Conservation (phyloP, 768 basidiomycete species). For the Mycena polygramma region DNA sequence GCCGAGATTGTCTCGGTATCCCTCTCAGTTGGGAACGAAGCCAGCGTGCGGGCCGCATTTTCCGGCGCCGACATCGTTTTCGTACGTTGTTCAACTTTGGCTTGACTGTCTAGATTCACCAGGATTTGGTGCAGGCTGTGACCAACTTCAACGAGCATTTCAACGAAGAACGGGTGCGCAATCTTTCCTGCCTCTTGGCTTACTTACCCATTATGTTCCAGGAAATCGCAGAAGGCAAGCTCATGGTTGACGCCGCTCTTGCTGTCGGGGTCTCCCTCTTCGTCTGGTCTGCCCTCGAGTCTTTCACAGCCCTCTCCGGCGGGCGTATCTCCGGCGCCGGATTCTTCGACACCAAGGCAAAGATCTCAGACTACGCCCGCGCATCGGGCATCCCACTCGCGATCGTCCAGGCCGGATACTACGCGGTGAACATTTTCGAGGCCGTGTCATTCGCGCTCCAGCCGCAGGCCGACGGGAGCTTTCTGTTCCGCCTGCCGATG, state of each 20-base stretch:
- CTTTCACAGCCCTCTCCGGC: background rate
- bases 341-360: constrained; percentile 24
- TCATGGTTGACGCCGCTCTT: constrained; percentile 23
- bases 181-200: background rate
- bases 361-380: constrained; percentile 7
- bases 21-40: constrained; percentile 7
- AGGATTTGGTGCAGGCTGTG: background rate
- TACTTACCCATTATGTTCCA: background rate
- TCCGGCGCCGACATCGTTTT: constrained; percentile 21
- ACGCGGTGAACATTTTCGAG: constrained; percentile 3
- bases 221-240: constrained; percentile 27
- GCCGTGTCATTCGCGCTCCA: background rate
- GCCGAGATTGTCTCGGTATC: constrained; percentile 10
- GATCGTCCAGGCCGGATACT: constrained; percentile 21
- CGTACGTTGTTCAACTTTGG: background rate
- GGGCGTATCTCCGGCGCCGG: constrained; percentile 1
- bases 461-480: constrained; percentile 8
- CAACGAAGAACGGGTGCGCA: constrained; percentile 1
- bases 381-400: constrained; percentile 12
- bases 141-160: constrained; percentile 23
- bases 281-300: constrained; percentile 29
- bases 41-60: constrained; percentile 7
- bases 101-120: background rate
- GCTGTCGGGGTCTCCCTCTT: constrained; percentile 16
- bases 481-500: constrained; percentile 5